phyloP scores from a whole-genome alignment of 73 alveolate species.

The Paramecium octaurelia region DNA sequence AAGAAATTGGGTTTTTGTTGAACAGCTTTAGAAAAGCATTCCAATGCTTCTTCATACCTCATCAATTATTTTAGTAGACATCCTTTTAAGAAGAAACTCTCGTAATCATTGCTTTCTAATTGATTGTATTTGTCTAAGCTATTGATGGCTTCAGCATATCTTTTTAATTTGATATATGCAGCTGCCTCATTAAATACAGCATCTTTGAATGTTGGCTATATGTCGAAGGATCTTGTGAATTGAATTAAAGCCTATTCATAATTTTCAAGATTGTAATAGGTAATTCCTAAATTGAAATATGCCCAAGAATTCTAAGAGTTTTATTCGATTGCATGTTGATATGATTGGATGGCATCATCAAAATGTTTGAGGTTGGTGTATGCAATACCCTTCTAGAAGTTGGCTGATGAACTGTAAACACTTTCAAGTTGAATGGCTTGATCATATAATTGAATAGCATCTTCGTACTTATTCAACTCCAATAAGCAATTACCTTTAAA shows the following conservation, averaged over 20 bases:
- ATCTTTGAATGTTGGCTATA: slow-evolving; percentile 8
- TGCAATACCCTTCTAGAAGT: slow-evolving; percentile 29
- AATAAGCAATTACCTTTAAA: slow-evolving; percentile 39
- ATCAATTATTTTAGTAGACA: not conserved
- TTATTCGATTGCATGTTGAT: slow-evolving; percentile 42
- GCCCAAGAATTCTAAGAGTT: slow-evolving; percentile 42
- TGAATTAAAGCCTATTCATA: not conserved
- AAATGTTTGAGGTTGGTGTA: slow-evolving; percentile 32
- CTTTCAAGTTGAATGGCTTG: not conserved
- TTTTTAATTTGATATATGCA: slow-evolving; percentile 20
- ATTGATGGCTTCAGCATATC: not conserved
- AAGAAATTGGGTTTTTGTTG: not conserved
- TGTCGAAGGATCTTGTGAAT: not conserved
- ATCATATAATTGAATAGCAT: slow-evolving; percentile 31
- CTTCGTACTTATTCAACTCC: slow-evolving; percentile 31
- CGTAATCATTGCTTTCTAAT: slow-evolving; percentile 30
- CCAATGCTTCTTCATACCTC: slow-evolving; percentile 27
- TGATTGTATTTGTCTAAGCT: slow-evolving; percentile 4
- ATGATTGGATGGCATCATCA: slow-evolving; percentile 46
- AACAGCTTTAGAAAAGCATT: not conserved
- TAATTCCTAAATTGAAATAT: slow-evolving; percentile 43
- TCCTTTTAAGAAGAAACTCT: slow-evolving; percentile 33
- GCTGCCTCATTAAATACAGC: slow-evolving; percentile 52
- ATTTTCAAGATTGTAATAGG: slow-evolving; percentile 33
- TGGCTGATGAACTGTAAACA: slow-evolving; percentile 42